These are phyloP conservation scores for Camellia granthamiana DNA, from an alignment of 148 eudicot genomes.

Conservation along the genomic window DNA sequence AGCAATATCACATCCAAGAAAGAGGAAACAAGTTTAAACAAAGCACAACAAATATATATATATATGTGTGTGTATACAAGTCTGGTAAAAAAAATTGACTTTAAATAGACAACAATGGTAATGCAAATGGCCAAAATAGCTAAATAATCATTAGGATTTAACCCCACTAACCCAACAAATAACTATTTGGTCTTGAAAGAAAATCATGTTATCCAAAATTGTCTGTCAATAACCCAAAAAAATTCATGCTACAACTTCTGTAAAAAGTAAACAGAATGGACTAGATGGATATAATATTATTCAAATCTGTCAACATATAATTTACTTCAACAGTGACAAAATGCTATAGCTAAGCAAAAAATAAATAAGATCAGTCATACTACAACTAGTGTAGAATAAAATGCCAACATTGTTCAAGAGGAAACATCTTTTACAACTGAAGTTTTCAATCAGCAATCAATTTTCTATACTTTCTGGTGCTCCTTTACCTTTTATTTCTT, in stretches of 20 bases:
- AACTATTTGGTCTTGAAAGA: neutral
- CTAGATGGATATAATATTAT: neutral
- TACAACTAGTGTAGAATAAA: neutral
- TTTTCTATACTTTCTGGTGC: neutral
- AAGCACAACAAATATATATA: neutral
- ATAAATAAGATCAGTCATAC: neutral
- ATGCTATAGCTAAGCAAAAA: too few species aligned
- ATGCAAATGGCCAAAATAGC: neutral
- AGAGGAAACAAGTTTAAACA: neutral
- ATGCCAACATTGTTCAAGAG: neutral
- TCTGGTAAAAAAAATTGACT: neutral
- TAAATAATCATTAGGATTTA: neutral
- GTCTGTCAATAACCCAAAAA: neutral
- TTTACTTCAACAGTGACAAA: neutral
- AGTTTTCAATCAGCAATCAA: neutral
- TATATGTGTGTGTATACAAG: neutral
- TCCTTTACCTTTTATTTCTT: neutral
- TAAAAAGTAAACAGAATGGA: neutral
- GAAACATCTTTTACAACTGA: neutral
- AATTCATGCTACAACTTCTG: neutral
- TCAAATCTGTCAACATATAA: neutral
- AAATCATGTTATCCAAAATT: neutral
- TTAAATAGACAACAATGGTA: neutral
- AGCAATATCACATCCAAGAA: conserved; percentile 25
- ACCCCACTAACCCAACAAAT: neutral